Percentiles rank a stretch among this genome's conserved stretches.
Evolutionary conservation across 805 yeast species (phyloP).

Genomic region (Metschnikowia borealis): DNA sequence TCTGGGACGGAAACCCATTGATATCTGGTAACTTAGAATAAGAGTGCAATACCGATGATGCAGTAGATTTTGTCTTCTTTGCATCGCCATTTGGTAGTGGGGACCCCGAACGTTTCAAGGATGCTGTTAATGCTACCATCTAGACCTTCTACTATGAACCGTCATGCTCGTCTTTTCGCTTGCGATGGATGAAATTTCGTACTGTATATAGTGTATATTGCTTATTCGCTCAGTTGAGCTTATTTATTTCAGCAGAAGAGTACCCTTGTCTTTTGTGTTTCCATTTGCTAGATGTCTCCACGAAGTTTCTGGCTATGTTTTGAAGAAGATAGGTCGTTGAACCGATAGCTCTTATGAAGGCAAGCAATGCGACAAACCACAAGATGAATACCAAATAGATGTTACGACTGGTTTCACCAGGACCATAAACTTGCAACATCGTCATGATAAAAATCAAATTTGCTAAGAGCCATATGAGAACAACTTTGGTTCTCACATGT

Average conservation of each 20-base stretch:
- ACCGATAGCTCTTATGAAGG: constrained; percentile 79
- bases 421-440: constrained; percentile 74
- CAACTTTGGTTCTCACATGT: constrained; percentile 92
- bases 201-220: neutral
- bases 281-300: constrained; percentile 40
- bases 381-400: constrained; percentile 77
- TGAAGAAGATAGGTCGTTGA: constrained; percentile 64
- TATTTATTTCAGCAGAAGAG: constrained; percentile 29
- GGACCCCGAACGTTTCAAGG: constrained; percentile 25
- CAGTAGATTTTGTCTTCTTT: constrained; percentile 26
- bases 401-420: constrained; percentile 57
- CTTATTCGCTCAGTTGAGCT: constrained; percentile 23
- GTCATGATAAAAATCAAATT: constrained; percentile 82
- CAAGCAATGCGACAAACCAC: constrained; percentile 88
- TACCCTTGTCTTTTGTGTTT: constrained; percentile 38
- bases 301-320: constrained; percentile 31
- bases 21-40: constrained; percentile 45
- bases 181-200: neutral
- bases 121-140: constrained; percentile 44
- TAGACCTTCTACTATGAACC: neutral
- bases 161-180: neutral
- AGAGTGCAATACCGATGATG: constrained; percentile 46
- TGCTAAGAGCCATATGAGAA: constrained; percentile 86
- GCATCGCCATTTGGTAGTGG: constrained; percentile 18
- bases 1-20: constrained; percentile 37